These are phyloP conservation scores for Dichotomopilus funicola DNA, from an alignment of 2,329 filamentous ascomycete genomes.

Conservation along the genomic window DNA sequence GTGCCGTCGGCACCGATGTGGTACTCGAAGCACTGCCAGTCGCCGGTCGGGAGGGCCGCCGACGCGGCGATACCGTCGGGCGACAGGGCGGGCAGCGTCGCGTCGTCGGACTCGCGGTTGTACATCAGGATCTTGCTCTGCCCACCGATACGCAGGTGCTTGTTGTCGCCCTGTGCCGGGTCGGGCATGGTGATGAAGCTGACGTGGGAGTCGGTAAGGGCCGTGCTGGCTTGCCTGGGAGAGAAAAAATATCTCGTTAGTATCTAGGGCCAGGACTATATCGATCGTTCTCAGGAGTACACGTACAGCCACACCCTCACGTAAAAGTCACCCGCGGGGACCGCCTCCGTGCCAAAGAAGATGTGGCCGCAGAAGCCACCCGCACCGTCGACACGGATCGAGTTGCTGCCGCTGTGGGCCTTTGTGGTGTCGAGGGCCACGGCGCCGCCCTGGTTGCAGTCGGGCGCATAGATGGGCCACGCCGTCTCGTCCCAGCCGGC, in stretches of 20 bases:
- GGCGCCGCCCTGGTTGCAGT: constrained; percentile 54
- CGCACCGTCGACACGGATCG: constrained; percentile 46
- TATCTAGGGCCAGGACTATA: not conserved
- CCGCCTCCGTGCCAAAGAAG: constrained; percentile 52
- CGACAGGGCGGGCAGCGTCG: constrained; percentile 55
- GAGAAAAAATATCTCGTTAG: not conserved
- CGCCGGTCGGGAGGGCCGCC: constrained; percentile 41
- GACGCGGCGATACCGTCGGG: constrained; percentile 53
- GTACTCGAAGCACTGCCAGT: constrained; percentile 57
- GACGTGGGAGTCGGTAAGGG: constrained; percentile 52
- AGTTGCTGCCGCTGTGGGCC: constrained; percentile 51
- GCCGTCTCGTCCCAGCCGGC: constrained; percentile 49
- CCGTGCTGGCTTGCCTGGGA: constrained; percentile 46
- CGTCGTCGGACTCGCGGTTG: constrained; percentile 57
- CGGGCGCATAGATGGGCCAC: constrained; percentile 53
- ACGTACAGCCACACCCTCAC: constrained; percentile 51
- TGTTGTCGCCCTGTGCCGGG: constrained; percentile 46
- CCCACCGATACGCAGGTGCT: constrained; percentile 56
- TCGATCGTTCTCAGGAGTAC: not conserved
- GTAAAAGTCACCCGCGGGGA: constrained; percentile 52
- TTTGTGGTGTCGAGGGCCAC: constrained; percentile 50
- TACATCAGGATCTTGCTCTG: constrained; percentile 58
- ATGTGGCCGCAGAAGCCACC: constrained; percentile 53
- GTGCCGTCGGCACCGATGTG: constrained; percentile 51
- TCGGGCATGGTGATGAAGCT: constrained; percentile 60